Evolutionary conservation across 805 yeast species (phyloP).

Genomic region (Metschnikowia hibisci): DNA sequence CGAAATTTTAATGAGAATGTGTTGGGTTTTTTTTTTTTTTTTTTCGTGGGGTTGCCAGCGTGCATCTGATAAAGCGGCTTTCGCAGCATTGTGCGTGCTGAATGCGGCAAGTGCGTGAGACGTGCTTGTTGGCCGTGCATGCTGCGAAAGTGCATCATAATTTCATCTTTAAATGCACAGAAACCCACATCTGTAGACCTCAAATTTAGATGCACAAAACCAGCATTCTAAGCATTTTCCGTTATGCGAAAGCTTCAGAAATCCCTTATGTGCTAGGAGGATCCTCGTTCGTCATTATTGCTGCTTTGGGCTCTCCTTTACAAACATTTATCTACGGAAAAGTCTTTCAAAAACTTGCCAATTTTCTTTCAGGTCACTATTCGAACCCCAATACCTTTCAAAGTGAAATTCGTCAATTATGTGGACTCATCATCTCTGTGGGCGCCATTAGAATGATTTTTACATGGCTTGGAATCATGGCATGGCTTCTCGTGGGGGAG

Average conservation of each 20-base stretch:
- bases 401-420: constrained; percentile 22
- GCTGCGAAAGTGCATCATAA: constrained; percentile 1
- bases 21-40: no score
- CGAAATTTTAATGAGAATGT: background rate
- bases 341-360: constrained; percentile 43
- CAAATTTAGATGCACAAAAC: no score
- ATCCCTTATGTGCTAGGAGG: constrained; percentile 10
- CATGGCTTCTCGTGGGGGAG: constrained; percentile 74
- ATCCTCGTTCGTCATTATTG: constrained; percentile 38
- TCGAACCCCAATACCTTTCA: constrained; percentile 19
- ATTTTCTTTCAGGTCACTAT: constrained; percentile 29
- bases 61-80: background rate
- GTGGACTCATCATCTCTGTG: constrained; percentile 31
- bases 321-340: constrained; percentile 64
- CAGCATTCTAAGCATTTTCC: constrained; percentile 9
- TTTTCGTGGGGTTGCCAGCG: no score
- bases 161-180: background rate
- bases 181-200: background rate
- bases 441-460: constrained; percentile 31
- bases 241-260: constrained; percentile 11
- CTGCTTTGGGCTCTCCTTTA: constrained; percentile 58
- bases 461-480: constrained; percentile 51
- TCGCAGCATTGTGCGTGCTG: constrained; percentile 13
- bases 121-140: constrained; percentile 3
- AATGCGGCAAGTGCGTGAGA: constrained; percentile 10